Percentiles rank a stretch among this genome's conserved stretches.
These are phyloP conservation scores for Phlebiopsis gigantea DNA, from an alignment of 768 basidiomycete genomes.

Conservation along the genomic window DNA sequence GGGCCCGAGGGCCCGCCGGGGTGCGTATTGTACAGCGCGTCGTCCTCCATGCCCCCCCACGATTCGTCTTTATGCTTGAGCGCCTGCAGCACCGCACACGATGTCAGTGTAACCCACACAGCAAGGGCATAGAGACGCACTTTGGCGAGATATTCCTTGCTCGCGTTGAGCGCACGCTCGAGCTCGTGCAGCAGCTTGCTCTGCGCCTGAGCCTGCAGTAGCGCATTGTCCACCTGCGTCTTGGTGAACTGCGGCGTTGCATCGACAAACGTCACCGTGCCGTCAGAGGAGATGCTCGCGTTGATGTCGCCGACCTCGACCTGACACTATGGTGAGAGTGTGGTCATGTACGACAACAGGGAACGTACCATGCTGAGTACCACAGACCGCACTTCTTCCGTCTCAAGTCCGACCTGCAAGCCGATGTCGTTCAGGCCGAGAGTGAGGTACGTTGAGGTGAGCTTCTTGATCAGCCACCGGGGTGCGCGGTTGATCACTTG, in stretches of 20 bases:
- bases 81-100: constrained; percentile 12
- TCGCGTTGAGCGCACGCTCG: constrained; percentile 53
- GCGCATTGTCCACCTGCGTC: constrained; percentile 53
- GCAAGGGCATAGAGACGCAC: too few species aligned
- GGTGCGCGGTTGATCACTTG: constrained; percentile 68
- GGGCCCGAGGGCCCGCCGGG: neutral
- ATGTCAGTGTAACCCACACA: neutral
- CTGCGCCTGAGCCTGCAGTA: constrained; percentile 54
- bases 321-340: constrained; percentile 30
- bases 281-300: constrained; percentile 60
- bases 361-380: constrained; percentile 68
- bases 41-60: constrained; percentile 18
- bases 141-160: constrained; percentile 72
- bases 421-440: constrained; percentile 72
- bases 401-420: constrained; percentile 43
- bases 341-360: neutral
- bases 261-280: constrained; percentile 68
- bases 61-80: constrained; percentile 25
- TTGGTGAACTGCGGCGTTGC: constrained; percentile 53
- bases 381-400: constrained; percentile 49
- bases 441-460: constrained; percentile 80
- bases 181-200: constrained; percentile 39
- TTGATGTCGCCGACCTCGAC: constrained; percentile 67
- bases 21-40: constrained; percentile 15
- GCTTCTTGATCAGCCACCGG: constrained; percentile 71